A percentile compares a stretch with the other conserved stretches of the same genome.
Evolutionary conservation across 2,329 filamentous ascomycete species (phyloP).

Genomic region (Cadophora luteo-olivacea): DNA sequence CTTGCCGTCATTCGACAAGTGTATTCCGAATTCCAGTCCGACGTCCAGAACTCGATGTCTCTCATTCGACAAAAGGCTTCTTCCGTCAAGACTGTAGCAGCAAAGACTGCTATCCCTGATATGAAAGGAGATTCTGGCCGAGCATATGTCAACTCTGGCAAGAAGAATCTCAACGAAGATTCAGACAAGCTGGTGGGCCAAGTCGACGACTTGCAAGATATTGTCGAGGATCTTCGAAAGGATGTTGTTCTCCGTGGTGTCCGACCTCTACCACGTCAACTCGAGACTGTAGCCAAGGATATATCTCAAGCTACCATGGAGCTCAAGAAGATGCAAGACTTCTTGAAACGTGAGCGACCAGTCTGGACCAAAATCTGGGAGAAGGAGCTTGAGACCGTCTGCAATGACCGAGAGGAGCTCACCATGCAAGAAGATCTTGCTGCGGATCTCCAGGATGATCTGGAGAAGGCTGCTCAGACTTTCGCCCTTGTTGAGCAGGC

Average conservation of each 20-base stretch:
- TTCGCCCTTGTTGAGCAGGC: constrained; percentile 96
- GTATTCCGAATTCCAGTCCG: constrained; percentile 88
- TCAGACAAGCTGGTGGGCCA: constrained; percentile 89
- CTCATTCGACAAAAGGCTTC: constrained; percentile 81
- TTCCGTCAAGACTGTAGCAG: constrained; percentile 77
- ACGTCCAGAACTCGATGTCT: constrained; percentile 88
- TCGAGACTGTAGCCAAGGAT: constrained; percentile 89
- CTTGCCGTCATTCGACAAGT: constrained; percentile 92
- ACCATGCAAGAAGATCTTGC: constrained; percentile 96
- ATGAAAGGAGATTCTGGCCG: constrained; percentile 82
- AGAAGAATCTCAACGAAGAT: constrained; percentile 85
- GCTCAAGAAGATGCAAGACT: constrained; percentile 93
- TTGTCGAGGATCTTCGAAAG: constrained; percentile 95
- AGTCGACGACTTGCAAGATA: constrained; percentile 96
- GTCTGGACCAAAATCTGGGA: constrained; percentile 99
- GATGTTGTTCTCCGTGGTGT: constrained; percentile 95
- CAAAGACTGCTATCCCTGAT: constrained; percentile 72
- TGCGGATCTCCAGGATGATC: constrained; percentile 88
- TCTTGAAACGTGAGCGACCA: constrained; percentile 89
- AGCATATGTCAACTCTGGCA: constrained; percentile 82
- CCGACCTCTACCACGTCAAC: constrained; percentile 85
- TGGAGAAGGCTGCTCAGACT: constrained; percentile 92
- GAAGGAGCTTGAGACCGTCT: constrained; percentile 94
- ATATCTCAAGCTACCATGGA: constrained; percentile 82
- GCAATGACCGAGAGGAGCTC: constrained; percentile 92